Base-by-base conservation (phyloP, 2,329 filamentous ascomycete species). In the Teratosphaeriaceae sp. region DNA sequence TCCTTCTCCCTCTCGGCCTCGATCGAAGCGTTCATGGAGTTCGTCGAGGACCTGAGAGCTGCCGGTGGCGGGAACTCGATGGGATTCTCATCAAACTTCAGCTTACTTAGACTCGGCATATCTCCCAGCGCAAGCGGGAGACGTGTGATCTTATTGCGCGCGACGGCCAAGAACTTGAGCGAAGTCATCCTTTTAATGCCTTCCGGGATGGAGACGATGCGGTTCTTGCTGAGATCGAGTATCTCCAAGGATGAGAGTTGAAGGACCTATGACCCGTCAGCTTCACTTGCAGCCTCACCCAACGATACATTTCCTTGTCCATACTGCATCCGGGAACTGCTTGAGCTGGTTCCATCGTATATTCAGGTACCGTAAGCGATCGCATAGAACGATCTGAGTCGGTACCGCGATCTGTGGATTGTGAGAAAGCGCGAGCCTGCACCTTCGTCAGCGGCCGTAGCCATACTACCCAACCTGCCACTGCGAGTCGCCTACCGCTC, bases 81-180 rank as follows among this genome's bases (percentile, higher is more conserved):
- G 7, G 86, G 86, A 55, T 96, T 96, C 35, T 88, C 88, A 45
- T 90, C 85, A 26, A 96, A 79, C 64, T 94, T 95, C 44, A 97
- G 73, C 52, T 94, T 85, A 60, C 90, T 86, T 46, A 97, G 69
- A 43, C 88, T 92, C 44, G 77, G 82, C 85, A 96, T 94, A 51
- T 95, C 88, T 42, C 86, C 88, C 18, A 97, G 69, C 51, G 86
- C 89, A 5, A 85, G 69, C 1, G 90, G 90, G 15, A 97, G 70
- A 53, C 89, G 83, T 50, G 87, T 82, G 54, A 97, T 87, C 46
- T 84, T 79, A 62, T 96, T 96, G 60, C 85, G 86, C 53, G 86
- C 84, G 26, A 96, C 77, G 2, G 88, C 89, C 42, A 97, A 73
- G 13, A 96, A 89, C 60, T 94, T 94, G 50, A 97, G 71, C 1